These are phyloP conservation scores for Guadua angustifolia DNA, from an alignment of 176 grass and related monocot genomes.

Conservation along the genomic window DNA sequence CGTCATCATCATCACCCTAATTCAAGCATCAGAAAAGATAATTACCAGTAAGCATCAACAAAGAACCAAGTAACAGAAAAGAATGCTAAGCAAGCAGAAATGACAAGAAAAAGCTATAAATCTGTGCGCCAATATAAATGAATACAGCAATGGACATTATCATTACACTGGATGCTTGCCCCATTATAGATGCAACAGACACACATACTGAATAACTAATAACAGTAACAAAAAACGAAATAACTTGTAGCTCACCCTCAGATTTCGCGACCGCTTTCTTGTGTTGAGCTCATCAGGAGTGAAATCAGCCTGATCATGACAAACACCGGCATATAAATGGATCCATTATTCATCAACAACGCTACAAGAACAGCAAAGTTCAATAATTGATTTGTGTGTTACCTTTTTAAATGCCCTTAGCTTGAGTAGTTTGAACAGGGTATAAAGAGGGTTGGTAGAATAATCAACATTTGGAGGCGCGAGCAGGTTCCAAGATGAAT, in stretches of 20 bases:
- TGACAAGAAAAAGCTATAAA: neutral
- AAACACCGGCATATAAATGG: neutral
- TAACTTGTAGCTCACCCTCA: slow-evolving; percentile 57
- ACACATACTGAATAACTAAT: neutral
- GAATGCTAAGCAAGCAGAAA: slow-evolving; percentile 1
- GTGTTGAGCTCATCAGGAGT: slow-evolving; percentile 68
- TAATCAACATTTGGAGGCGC: slow-evolving; percentile 49
- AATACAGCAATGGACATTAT: neutral
- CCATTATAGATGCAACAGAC: neutral
- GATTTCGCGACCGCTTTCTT: slow-evolving; percentile 56
- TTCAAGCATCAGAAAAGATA: slow-evolving; percentile 16
- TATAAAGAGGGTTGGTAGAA: slow-evolving; percentile 56
- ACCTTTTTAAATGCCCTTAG: slow-evolving; percentile 68
- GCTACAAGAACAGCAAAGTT: neutral
- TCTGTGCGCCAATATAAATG: neutral
- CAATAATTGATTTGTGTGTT: neutral
- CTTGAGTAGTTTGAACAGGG: slow-evolving; percentile 65
- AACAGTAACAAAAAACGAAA: neutral
- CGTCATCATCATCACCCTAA: slow-evolving; percentile 58
- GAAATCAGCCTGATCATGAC: slow-evolving; percentile 66
- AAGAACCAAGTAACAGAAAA: neutral
- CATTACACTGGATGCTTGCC: neutral
- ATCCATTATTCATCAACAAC: neutral
- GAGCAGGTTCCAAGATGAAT: slow-evolving; percentile 48
- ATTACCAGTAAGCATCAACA: neutral